These are phyloP conservation scores for Phoma sp. DNA, from an alignment of 2,329 filamentous ascomycete genomes.

Conservation along the genomic window DNA sequence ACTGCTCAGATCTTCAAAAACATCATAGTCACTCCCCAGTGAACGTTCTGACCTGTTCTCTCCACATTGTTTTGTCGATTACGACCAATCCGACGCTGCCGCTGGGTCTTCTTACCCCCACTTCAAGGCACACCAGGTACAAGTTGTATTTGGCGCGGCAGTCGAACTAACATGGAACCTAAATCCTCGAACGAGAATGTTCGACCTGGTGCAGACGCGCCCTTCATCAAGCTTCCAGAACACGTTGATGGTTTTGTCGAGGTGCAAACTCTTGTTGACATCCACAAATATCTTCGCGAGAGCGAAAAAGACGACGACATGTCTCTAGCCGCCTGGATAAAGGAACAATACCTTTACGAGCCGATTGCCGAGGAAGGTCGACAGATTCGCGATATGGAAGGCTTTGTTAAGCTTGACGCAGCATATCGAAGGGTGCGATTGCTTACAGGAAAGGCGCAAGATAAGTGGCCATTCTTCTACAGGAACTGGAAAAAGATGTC, in stretches of 20 bases:
- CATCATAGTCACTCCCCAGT: neutral
- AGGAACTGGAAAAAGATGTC: conserved; percentile 32
- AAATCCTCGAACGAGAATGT: neutral
- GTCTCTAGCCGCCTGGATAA: conserved; percentile 31
- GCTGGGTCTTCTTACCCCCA: conserved; percentile 14
- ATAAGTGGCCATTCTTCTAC: conserved; percentile 44
- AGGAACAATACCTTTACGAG: conserved; percentile 28
- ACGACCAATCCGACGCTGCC: neutral
- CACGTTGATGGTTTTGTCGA: conserved; percentile 32
- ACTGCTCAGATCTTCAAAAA: neutral
- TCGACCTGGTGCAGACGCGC: conserved; percentile 5
- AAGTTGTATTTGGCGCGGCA: neutral
- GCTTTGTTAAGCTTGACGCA: conserved; percentile 32
- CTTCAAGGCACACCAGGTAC: conserved; percentile 1
- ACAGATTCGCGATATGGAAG: conserved; percentile 28
- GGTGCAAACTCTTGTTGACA: conserved; percentile 28
- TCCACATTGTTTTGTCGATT: neutral
- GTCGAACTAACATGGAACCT: conserved; percentile 15
- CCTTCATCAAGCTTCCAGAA: conserved; percentile 20
- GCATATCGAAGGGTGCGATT: conserved; percentile 38
- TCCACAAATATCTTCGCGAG: conserved; percentile 27
- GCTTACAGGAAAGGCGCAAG: conserved; percentile 38
- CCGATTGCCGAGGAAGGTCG: conserved; percentile 14
- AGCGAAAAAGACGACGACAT: conserved; percentile 30
- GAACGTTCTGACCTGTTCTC: neutral